These are phyloP conservation scores for Pseudotsuga menziesii DNA, from an alignment of 75 land plant genomes.

Conservation along the genomic window DNA sequence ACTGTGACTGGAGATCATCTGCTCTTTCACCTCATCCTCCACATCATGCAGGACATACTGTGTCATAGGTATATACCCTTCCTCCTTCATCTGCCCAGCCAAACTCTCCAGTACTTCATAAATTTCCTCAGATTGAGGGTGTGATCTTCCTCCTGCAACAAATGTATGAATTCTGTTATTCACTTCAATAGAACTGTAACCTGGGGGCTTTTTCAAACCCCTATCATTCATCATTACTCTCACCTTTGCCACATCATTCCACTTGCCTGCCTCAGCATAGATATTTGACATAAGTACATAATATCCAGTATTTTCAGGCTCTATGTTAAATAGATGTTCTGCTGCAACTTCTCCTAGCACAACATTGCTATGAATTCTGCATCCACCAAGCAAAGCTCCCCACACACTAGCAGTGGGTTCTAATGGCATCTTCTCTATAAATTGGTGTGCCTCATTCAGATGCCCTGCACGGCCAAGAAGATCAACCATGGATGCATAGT, in stretches of 20 bases:
- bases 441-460: constrained; percentile 9
- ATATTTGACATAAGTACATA: constrained; percentile 17
- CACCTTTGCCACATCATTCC: constrained; percentile 15
- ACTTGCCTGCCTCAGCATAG: constrained; percentile 22
- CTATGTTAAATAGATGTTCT: constrained; percentile 12
- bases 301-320: constrained; percentile 15
- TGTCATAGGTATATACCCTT: constrained; percentile 23
- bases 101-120: constrained; percentile 12
- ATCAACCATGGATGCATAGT: constrained; percentile 15
- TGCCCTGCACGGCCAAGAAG: constrained; percentile 20
- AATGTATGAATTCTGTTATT: constrained; percentile 15
- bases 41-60: constrained; percentile 16
- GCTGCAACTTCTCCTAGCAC: constrained; percentile 11
- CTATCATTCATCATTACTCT: constrained; percentile 17
- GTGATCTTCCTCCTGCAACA: constrained; percentile 12
- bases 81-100: constrained; percentile 11
- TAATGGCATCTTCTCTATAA: not conserved
- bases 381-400: constrained; percentile 17
- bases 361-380: constrained; percentile 12
- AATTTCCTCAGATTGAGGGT: constrained; percentile 13
- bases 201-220: constrained; percentile 17
- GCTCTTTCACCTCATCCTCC: constrained; percentile 19
- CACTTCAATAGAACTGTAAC: constrained; percentile 16
- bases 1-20: constrained; percentile 19
- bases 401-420: constrained; percentile 8